phyloP scores from a whole-genome alignment of 164 flowering plant genomes.

The Stephania cephalantha region DNA sequence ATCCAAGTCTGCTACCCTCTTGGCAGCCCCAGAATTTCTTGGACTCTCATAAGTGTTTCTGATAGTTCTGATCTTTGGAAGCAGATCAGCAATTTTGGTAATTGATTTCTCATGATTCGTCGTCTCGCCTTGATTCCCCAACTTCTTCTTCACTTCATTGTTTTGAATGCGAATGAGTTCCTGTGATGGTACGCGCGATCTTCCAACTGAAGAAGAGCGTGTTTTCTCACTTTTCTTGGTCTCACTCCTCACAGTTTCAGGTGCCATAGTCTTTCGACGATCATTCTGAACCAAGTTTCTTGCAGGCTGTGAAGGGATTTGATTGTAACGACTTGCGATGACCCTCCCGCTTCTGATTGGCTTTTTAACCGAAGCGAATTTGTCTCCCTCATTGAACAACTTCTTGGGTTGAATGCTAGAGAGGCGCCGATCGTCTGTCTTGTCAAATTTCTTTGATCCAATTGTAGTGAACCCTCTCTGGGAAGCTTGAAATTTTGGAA shows the following conservation, averaged over 20 bases:
- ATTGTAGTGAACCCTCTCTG: constrained; percentile 46
- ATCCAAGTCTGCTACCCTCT: constrained; percentile 58
- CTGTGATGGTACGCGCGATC: constrained; percentile 1
- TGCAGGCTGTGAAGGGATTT: constrained; percentile 16
- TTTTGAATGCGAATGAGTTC: constrained; percentile 19
- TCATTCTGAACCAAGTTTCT: constrained; percentile 33
- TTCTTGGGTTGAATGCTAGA: constrained; percentile 57
- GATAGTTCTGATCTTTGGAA: constrained; percentile 59
- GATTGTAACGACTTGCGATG: constrained; percentile 65
- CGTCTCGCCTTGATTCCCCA: constrained; percentile 10
- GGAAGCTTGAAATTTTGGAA: constrained; percentile 26
- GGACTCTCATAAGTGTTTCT: constrained; percentile 47
- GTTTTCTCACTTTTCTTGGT: constrained; percentile 37
- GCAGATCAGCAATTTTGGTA: constrained; percentile 24
- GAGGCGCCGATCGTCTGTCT: constrained; percentile 39
- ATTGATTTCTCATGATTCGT: constrained; percentile 15
- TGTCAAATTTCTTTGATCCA: constrained; percentile 41
- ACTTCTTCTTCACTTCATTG: constrained; percentile 32
- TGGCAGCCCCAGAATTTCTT: constrained; percentile 79
- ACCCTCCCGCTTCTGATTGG: constrained; percentile 49
- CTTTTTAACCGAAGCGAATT: constrained; percentile 39
- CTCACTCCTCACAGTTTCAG: constrained; percentile 41
- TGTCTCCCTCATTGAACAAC: constrained; percentile 56
- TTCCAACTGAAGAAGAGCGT: constrained; percentile 31
- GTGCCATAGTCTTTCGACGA: constrained; percentile 51